phyloP scores from a whole-genome alignment of 768 basidiomycete genomes.

The Chalciporus piperatus region DNA sequence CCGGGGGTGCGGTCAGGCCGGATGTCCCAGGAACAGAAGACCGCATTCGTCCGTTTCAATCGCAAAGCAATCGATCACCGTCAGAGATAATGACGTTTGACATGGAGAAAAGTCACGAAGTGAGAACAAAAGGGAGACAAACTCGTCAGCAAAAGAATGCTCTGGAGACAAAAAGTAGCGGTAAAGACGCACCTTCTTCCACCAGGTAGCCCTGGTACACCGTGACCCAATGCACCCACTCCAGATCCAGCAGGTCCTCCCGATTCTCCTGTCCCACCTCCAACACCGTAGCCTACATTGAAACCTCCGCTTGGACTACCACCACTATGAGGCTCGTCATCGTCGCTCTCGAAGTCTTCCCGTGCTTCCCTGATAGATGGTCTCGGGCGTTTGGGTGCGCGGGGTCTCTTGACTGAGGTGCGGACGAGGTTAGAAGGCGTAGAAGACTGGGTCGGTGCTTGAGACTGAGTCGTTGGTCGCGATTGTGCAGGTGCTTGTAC shows the following conservation, averaged over 20 bases:
- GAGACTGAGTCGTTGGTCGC: neutral
- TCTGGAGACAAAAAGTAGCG: neutral
- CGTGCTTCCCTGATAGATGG: conserved; percentile 1
- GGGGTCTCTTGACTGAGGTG: conserved; percentile 19
- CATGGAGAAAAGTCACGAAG: neutral
- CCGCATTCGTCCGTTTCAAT: neutral
- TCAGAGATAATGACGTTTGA: neutral
- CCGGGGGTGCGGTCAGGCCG: neutral
- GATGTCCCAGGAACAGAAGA: neutral
- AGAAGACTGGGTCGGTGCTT: neutral
- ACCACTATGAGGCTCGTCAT: conserved; percentile 24
- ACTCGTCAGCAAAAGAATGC: conserved; percentile 12
- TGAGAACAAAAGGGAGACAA: neutral
- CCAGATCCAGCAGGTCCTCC: conserved; percentile 9
- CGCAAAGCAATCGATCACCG: neutral
- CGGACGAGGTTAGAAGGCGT: neutral
- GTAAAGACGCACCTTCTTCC: conserved; percentile 25
- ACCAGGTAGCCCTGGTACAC: conserved; percentile 13
- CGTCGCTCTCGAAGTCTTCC: conserved; percentile 23
- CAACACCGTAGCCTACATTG: neutral
- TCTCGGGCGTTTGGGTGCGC: conserved; percentile 22
- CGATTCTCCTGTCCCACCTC: neutral
- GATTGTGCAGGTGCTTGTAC: neutral
- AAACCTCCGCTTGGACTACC: neutral
- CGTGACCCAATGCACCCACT: neutral